Evolutionary conservation across 768 basidiomycete genomes (phyloP), one percentile per base, ranked within the genome.

Genomic region (Boletus patriciae): DNA sequence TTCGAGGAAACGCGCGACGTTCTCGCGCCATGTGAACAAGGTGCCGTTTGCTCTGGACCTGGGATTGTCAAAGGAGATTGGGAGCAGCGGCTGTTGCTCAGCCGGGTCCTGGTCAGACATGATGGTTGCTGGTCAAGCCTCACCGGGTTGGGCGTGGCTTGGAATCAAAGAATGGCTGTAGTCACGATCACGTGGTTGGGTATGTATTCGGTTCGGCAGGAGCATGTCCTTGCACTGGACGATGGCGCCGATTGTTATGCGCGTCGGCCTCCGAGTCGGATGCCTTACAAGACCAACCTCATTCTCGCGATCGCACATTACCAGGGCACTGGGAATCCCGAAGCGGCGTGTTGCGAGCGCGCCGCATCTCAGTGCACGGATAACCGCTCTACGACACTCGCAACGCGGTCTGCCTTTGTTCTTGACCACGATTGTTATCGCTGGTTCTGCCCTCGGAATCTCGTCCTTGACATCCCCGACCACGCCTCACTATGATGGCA

Each of bases 401-500:
- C 52, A 15, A 21, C 58, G 47, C 5, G 6, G 47, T 42, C 54
- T 63, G 46, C 66, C 60, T 36, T 55, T 55, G 42, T 61, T 64
- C n/a, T 27, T 73, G 37, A 62, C 62, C 40, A 66, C 72, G 16
- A 68, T 70, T 10, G 74, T 77, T 1, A 52, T 81, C 21, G 72
- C 74, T 25, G 74, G 78, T 31, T 59, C 77, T 38, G 80, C 79
- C 13, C 62, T 87, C 5, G 80, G 82, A 13, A 60, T 82, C 27
- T 72, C 77, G 5, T 61, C 71, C 34, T 68, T 74, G 42, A 60
- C 69, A 2, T 70, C 67, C 38, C 70, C 75, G 6, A 11, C 54
- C 18, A 65, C 66, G 33, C 70, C 83, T 21, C 70, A 80, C 54
- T 86, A 84, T 63, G 86, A 88, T 66, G 75, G 85, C 82, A 63